Conservation (phyloP, 352 stramenopile species). For the Thalassiosira ordinaria region DNA sequence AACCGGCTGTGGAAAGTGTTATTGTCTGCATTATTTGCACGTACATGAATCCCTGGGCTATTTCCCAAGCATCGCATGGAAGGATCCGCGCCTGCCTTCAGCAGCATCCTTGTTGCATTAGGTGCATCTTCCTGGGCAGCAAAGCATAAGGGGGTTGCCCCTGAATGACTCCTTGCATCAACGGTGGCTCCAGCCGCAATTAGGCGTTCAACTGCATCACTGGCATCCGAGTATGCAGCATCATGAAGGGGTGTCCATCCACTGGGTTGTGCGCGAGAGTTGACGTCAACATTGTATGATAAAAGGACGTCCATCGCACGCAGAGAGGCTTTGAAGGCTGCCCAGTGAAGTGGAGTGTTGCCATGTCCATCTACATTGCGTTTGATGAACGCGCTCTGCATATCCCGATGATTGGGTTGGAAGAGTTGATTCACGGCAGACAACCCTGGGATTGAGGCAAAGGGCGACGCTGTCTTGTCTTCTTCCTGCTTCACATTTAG, state of each 20-base stretch:
- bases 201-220: slow-evolving; percentile 67
- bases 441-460: slow-evolving; percentile 10
- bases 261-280: slow-evolving; percentile 73
- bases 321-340: slow-evolving; percentile 80
- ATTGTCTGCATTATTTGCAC: slow-evolving; percentile 49
- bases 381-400: slow-evolving; percentile 21
- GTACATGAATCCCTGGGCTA: slow-evolving; percentile 23
- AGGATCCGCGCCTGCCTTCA: slow-evolving; percentile 72
- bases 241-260: slow-evolving; percentile 85
- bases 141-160: slow-evolving; percentile 85
- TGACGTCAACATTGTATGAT: slow-evolving; percentile 67
- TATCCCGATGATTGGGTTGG: slow-evolving; percentile 19
- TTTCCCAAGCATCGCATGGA: slow-evolving; percentile 66
- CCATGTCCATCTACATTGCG: slow-evolving; percentile 75
- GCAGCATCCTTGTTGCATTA: slow-evolving; percentile 58
- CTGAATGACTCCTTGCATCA: slow-evolving; percentile 74
- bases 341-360: slow-evolving; percentile 84
- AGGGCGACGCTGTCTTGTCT: slow-evolving; percentile 1
- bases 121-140: slow-evolving; percentile 80
- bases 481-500: slow-evolving; percentile 24
- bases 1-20: slow-evolving; percentile 74
- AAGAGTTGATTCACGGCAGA: slow-evolving; percentile 20
- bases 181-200: slow-evolving; percentile 71
- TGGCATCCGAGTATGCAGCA: slow-evolving; percentile 81
- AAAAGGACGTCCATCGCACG: slow-evolving; percentile 72